A percentile compares a stretch with the other conserved stretches of the same genome.
phyloP scores from a whole-genome alignment of 192 early-diverging fungal species.

The Rhizophagus sp. region DNA sequence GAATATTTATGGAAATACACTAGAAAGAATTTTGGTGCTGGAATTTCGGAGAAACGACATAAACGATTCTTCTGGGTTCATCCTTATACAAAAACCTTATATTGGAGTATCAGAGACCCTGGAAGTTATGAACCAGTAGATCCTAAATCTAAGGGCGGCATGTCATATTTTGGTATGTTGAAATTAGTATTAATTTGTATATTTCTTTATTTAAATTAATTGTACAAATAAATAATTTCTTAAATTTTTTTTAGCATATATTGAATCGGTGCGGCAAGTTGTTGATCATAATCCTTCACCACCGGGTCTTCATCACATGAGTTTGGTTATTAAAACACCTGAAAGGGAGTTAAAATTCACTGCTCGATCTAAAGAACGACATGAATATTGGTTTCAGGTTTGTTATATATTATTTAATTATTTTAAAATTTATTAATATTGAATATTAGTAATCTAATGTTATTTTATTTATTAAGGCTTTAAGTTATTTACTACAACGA shows the following conservation, averaged over 20 bases:
- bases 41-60: conserved; percentile 51
- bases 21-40: conserved; percentile 51
- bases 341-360: conserved; percentile 74
- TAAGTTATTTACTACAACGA: conserved; percentile 20
- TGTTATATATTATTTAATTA: not conserved
- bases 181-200: not conserved
- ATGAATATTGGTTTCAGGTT: conserved; percentile 75
- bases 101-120: conserved; percentile 72
- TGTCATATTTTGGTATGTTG: conserved; percentile 18
- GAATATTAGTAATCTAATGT: not conserved
- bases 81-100: conserved; percentile 75
- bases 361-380: conserved; percentile 63
- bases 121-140: conserved; percentile 43
- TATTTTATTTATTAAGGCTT: conserved; percentile 7
- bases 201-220: conserved; percentile 4
- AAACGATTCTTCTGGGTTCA: conserved; percentile 80
- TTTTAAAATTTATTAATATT: not conserved
- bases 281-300: conserved; percentile 45
- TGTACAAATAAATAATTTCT: not conserved
- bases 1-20: conserved; percentile 76
- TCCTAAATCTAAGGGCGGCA: conserved; percentile 52
- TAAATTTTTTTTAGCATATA: conserved; percentile 54
- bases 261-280: conserved; percentile 59
- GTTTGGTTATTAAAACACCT: conserved; percentile 67
- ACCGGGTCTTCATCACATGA: conserved; percentile 51